A percentile compares a stretch with the other conserved stretches of the same genome.
Conservation (phyloP, 768 basidiomycete species). For the Boletus eberwhitei region DNA sequence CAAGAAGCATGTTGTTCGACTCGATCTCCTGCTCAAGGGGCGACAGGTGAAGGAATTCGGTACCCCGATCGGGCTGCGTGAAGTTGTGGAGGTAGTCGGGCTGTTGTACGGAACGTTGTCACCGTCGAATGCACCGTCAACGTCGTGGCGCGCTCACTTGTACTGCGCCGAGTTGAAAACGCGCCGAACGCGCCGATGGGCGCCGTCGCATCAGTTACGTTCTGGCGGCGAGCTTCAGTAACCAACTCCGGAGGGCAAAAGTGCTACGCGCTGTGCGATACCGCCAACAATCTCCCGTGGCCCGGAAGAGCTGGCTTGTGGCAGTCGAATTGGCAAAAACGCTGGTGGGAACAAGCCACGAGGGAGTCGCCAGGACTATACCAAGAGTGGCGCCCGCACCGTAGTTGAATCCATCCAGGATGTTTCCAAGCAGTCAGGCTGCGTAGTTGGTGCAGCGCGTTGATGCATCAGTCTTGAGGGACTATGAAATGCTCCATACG, state of each 20-base stretch:
- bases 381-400: too few species aligned
- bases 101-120: neutral
- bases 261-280: neutral
- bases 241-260: slow-evolving; percentile 20
- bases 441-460: neutral
- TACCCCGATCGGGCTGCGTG: too few species aligned
- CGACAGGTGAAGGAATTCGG: neutral
- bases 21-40: neutral
- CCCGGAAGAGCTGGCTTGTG: neutral
- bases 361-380: too few species aligned
- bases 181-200: too few species aligned
- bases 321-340: neutral
- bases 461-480: neutral
- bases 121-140: neutral
- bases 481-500: neutral
- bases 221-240: neutral
- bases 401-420: too few species aligned
- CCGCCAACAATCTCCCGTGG: neutral
- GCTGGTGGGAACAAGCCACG: neutral
- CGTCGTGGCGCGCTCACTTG: too few species aligned
- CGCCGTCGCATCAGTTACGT: too few species aligned
- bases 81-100: too few species aligned
- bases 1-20: too few species aligned
- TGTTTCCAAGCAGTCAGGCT: too few species aligned
- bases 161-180: too few species aligned